A percentile compares a stretch with the other conserved stretches of the same genome.
Conservation (phyloP, 108 stramenopile species). For the Pelagomonas calceolata region DNA sequence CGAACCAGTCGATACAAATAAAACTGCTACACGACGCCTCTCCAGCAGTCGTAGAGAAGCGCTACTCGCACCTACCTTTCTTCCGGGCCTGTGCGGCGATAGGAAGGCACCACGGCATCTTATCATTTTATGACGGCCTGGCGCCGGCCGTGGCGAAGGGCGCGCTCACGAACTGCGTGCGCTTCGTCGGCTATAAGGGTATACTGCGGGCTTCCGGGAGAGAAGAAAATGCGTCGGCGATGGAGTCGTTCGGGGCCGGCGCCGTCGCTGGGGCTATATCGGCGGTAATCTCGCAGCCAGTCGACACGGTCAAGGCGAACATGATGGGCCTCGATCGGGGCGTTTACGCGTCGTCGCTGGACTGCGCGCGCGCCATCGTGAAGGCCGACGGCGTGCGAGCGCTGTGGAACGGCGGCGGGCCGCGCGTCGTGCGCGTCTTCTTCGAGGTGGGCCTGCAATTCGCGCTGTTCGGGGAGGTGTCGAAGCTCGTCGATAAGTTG, state of each 20-base stretch:
- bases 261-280: background rate
- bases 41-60: background rate
- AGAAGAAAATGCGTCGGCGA: background rate
- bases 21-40: background rate
- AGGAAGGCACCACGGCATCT: background rate
- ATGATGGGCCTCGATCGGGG: background rate
- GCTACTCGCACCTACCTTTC: background rate
- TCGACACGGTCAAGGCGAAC: slow-evolving; percentile 1
- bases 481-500: background rate
- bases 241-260: background rate
- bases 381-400: background rate
- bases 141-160: background rate
- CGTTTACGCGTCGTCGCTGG: background rate
- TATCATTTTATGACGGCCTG: background rate
- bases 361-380: background rate
- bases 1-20: background rate
- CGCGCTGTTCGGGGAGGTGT: background rate
- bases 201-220: background rate
- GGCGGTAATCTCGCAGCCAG: background rate
- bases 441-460: background rate
- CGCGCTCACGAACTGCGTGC: background rate
- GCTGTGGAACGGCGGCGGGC: background rate
- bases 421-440: background rate
- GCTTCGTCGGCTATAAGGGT: background rate
- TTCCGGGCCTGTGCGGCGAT: background rate